Base-by-base conservation (phyloP, 202 grass and related monocot genomes). In the Brachypodium distachyon region DNA sequence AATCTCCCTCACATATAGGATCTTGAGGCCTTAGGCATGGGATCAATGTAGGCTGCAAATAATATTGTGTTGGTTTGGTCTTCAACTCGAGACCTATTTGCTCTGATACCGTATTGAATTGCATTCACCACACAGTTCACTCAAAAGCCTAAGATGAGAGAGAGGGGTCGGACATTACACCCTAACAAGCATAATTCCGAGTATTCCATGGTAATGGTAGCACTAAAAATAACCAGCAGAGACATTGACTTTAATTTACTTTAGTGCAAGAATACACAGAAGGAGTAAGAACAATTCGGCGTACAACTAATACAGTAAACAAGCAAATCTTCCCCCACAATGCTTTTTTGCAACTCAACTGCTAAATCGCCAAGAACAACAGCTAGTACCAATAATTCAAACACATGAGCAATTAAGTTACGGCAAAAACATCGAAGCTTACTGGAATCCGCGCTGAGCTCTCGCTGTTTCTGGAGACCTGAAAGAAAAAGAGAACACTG, bases 401-500 rank as follows among this genome's bases (percentile, higher is more conserved):
- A 32, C 13, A 36, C 61, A 32, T 14, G 6, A 48, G 31, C 17
- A 29, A 32, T 12, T 41, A 56, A 68, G 50, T 13, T 29, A 14
- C 19, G 8, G 22, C 16, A 12, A 5, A 40, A 14, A 77, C 56
- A 12, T 41, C 10, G 38, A 34, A 21, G 43, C 87, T 88, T 87
- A 98, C 91, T 98, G 18, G 84, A 89, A 62, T 92, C 82, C 52
- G 26, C 84, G 60, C 77, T 85, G 65, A 74, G 81, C 68, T 88
- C 84, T 12, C 29, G 59, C 90, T 94, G 95, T 77, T 86, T 92
- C 71, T 98, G 95, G 75, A 98, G 96, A 22, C 91, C 91, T 97
- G 73, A 68, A 80, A 51, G 7, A 74, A 39, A 85, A 66, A 77
- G 25, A 23, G 18, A n/a, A 27, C 59, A 39, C 32, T 33, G 4